These are phyloP conservation scores for Herpetospermum pedunculosum DNA, from an alignment of 306 rosid species.

Conservation along the genomic window DNA sequence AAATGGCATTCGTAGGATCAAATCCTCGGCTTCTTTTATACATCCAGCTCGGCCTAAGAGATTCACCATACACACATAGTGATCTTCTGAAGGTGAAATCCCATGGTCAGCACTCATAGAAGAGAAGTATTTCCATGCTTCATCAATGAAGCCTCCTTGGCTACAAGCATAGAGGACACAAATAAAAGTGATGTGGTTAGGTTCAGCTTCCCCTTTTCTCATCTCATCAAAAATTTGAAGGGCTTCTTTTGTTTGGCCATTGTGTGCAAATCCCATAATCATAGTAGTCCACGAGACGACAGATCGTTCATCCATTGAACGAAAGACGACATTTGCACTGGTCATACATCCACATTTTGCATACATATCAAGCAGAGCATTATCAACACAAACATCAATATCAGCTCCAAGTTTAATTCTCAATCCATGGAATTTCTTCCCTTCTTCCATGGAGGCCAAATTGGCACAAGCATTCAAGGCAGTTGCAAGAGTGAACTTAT, in stretches of 20 bases:
- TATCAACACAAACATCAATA: conserved; percentile 61
- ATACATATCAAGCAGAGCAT: conserved; percentile 76
- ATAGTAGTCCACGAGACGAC: conserved; percentile 69
- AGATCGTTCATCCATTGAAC: conserved; percentile 36
- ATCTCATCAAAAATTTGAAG: conserved; percentile 48
- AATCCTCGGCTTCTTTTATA: conserved; percentile 52
- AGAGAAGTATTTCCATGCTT: conserved; percentile 48
- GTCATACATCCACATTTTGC: conserved; percentile 69
- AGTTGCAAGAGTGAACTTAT: conserved; percentile 62
- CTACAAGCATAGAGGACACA: conserved; percentile 79
- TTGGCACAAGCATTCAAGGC: conserved; percentile 60
- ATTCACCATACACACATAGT: conserved; percentile 65
- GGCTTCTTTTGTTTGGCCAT: conserved; percentile 55
- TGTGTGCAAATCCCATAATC: conserved; percentile 71
- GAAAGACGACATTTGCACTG: conserved; percentile 31
- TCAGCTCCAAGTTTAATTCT: conserved; percentile 50
- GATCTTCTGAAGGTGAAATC: conserved; percentile 56
- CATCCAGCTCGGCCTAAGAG: conserved; percentile 56
- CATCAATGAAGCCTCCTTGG: conserved; percentile 48
- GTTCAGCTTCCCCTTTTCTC: conserved; percentile 32
- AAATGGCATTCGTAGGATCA: conserved; percentile 46
- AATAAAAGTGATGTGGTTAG: conserved; percentile 58
- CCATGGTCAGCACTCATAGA: conserved; percentile 45
- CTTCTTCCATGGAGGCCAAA: conserved; percentile 55
- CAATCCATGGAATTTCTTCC: conserved; percentile 57